phyloP scores from a whole-genome alignment of 225 moss, liverwort and hornwort species.

The Asterella californica region DNA sequence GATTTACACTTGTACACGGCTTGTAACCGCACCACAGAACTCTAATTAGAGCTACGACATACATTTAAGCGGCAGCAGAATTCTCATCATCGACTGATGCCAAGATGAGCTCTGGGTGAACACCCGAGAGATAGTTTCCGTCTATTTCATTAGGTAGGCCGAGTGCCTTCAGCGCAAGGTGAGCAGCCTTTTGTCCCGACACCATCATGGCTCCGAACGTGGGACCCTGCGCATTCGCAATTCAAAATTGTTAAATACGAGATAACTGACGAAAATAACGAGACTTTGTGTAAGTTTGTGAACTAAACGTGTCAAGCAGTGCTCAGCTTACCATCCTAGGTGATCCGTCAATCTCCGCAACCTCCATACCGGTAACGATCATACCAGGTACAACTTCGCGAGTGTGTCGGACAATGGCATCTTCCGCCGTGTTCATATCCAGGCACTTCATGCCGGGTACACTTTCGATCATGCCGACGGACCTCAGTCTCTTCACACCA shows the following conservation, averaged over 20 bases:
- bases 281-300: not conserved
- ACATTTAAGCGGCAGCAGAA: slow-evolving; percentile 6
- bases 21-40: not conserved
- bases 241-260: not conserved
- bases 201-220: slow-evolving; percentile 99
- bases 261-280: too few relatives aligned
- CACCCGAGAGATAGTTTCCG: slow-evolving; percentile 68
- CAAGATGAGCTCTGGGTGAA: slow-evolving; percentile 67
- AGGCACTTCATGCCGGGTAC: slow-evolving; percentile 86
- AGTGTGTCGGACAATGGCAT: slow-evolving; percentile 71
- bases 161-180: slow-evolving; percentile 72
- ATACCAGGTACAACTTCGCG: slow-evolving; percentile 92
- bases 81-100: slow-evolving; percentile 6
- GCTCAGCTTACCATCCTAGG: slow-evolving; percentile 65
- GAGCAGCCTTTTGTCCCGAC: slow-evolving; percentile 87
- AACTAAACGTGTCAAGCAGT: not conserved
- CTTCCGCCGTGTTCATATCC: slow-evolving; percentile 93
- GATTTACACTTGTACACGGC: not conserved
- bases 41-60: slow-evolving; percentile 1
- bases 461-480: slow-evolving; percentile 86
- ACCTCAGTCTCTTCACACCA: slow-evolving; percentile 82
- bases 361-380: slow-evolving; percentile 97
- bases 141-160: slow-evolving; percentile 88
- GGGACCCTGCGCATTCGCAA: slow-evolving; percentile 54
- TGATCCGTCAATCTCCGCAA: slow-evolving; percentile 85